Base-by-base conservation (phyloP, 257 asterid genomes). In the Sherardia arvensis region DNA sequence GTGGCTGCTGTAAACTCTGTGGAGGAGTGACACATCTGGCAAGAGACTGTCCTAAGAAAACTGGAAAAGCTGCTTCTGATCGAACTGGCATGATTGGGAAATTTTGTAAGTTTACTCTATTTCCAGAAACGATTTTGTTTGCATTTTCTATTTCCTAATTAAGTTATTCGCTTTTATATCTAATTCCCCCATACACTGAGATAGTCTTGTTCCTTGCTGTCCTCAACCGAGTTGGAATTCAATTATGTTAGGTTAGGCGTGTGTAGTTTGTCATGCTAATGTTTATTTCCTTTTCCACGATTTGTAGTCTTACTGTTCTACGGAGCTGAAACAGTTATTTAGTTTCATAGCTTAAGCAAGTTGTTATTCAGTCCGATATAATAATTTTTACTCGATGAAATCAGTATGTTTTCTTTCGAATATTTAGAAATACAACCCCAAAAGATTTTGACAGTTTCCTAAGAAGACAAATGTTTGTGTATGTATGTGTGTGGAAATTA, bases 1-100 rank as follows among this genome's bases (percentile, higher is more conserved):
- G 98, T 57, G 98, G 98, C 61, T 66, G 85, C 77, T 91, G 98
- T 78, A 90, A 91, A 76, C 75, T 88, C 68, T 92, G 99, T 74
- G 90, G 90, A 36, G 96, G 95, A 25, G 73, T 89, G 8, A 87
- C 99, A n/a, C 97, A 92, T 80, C 75, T 92, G 66, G 95, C 95
- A 15, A 82, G 73, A 81, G 97, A 92, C 76, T 92, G 97, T 77
- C 95, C 95, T 43, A 77, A 81, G 68, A 92, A 89, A 76, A 28
- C n/a, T 61, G 67, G 62, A 78, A 77, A 27, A 63, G 65, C 55
- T 56, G 65, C 55, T 56, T 73, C 69, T 48, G 67, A 49, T 62
- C 64, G 64, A 38, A 72, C 69, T 53, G 72, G 69, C 40, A 66
- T 45, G 34, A 12, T 58, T 58, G 61, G 73, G 69, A 84, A 66